Conservation (phyloP, 192 early-diverging fungal genomes). For the Coemansia erecta region DNA sequence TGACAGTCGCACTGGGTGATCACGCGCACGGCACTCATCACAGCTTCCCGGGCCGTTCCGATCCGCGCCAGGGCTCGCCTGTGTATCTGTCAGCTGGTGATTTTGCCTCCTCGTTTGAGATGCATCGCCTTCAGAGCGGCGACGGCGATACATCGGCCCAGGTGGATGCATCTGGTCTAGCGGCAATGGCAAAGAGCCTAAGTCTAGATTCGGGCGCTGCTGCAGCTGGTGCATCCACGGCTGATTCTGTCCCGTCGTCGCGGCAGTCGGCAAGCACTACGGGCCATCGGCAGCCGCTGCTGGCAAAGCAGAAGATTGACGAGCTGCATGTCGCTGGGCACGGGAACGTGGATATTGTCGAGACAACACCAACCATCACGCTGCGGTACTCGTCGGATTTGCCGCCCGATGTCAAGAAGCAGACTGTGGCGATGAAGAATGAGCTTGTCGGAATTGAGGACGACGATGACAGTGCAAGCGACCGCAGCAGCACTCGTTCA, state of each 20-base stretch:
- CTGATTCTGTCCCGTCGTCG: background rate
- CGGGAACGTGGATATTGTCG: constrained; percentile 48
- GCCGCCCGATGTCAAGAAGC: constrained; percentile 41
- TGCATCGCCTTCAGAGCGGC: constrained; percentile 26
- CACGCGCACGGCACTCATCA: constrained; percentile 1
- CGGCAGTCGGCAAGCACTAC: background rate
- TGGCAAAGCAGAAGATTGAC: constrained; percentile 48
- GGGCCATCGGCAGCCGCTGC: constrained; percentile 24
- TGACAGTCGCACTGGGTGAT: constrained; percentile 6
- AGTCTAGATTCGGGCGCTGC: constrained; percentile 1
- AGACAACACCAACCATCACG: constrained; percentile 45
- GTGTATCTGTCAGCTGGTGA: constrained; percentile 48
- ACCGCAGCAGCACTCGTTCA: constrained; percentile 11
- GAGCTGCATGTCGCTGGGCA: constrained; percentile 45
- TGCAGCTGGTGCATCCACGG: background rate
- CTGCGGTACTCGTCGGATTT: constrained; percentile 51
- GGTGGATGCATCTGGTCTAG: background rate
- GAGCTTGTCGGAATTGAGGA: constrained; percentile 52
- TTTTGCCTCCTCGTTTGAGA: constrained; percentile 44
- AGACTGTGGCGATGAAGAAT: constrained; percentile 50
- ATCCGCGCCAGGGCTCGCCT: constrained; percentile 50
- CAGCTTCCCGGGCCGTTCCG: constrained; percentile 30
- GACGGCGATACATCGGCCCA: background rate
- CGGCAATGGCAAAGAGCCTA: constrained; percentile 4
- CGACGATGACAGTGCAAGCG: constrained; percentile 26